These are phyloP conservation scores for Musa acuminata DNA, from an alignment of 176 grass and related monocot genomes.

Conservation along the genomic window DNA sequence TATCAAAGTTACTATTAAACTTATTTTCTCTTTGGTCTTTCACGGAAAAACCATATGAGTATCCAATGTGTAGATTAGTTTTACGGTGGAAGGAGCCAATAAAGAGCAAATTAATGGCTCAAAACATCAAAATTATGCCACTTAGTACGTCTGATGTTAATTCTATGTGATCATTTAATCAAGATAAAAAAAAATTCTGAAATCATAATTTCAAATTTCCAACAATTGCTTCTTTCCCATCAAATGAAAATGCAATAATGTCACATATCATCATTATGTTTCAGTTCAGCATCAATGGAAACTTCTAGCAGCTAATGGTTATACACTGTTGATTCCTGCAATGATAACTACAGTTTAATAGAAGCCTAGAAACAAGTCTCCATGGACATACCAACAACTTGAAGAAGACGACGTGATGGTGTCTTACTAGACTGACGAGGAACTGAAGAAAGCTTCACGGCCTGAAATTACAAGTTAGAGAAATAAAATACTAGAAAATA, in stretches of 20 bases:
- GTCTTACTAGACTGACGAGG: slow-evolving; percentile 54
- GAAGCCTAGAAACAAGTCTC: neutral
- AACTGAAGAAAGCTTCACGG: slow-evolving; percentile 61
- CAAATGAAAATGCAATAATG: neutral
- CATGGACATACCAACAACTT: slow-evolving; percentile 62
- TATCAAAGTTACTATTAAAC: no score
- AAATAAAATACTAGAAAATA: neutral
- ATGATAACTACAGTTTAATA: neutral
- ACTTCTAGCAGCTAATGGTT: neutral
- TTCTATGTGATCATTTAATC: no score
- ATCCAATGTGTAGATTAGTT: no score
- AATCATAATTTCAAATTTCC: no score
- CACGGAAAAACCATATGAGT: no score
- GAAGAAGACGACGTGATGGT: slow-evolving; percentile 58
- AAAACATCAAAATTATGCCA: no score
- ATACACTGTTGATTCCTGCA: neutral
- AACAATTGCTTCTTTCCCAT: neutral
- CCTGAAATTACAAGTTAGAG: slow-evolving; percentile 28
- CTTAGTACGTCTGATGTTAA: no score
- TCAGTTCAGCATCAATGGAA: neutral
- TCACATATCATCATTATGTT: neutral
- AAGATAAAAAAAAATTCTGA: no score
- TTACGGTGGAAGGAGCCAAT: no score
- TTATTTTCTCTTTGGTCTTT: no score
- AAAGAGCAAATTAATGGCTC: no score